A percentile compares a stretch with the other conserved stretches of the same genome.
phyloP scores from a whole-genome alignment of 768 basidiomycete species.

The Boletus eberwhitei region DNA sequence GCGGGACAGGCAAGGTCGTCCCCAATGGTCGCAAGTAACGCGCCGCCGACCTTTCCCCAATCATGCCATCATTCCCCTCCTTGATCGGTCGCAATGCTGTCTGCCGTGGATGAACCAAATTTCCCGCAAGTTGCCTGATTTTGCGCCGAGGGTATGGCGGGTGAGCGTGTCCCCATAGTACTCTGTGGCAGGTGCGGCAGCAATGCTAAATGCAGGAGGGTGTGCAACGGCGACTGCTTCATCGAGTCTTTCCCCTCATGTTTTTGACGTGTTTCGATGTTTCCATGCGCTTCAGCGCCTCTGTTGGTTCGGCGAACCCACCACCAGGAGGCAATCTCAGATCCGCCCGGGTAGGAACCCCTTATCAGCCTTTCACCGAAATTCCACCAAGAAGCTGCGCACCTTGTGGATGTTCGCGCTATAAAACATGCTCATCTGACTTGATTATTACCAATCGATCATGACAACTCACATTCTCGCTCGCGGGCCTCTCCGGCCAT shows the following conservation, averaged over 20 bases:
- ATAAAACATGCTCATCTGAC: conserved; percentile 22
- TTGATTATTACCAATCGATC: conserved; percentile 19
- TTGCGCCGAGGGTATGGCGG: conserved; percentile 10
- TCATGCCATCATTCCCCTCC: conserved; percentile 13
- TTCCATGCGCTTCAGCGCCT: conserved; percentile 15
- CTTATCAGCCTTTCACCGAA: conserved; percentile 32
- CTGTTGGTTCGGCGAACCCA: conserved; percentile 20
- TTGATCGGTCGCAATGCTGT: conserved; percentile 26
- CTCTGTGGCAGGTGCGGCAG: background rate
- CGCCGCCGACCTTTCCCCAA: conserved; percentile 29
- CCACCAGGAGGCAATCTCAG: conserved; percentile 27
- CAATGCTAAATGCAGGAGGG: conserved; percentile 15
- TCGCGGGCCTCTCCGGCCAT: conserved; percentile 10
- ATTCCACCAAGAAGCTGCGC: conserved; percentile 10
- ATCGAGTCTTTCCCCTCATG: conserved; percentile 23
- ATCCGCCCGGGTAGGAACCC: conserved; percentile 12
- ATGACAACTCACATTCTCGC: conserved; percentile 8
- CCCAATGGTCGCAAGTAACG: conserved; percentile 16
- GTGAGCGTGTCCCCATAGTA: conserved; percentile 1
- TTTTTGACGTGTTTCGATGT: conserved; percentile 24
- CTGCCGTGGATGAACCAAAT: conserved; percentile 8
- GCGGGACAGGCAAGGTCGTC: conserved; percentile 11
- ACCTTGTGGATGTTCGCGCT: conserved; percentile 4
- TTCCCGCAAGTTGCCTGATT: conserved; percentile 9
- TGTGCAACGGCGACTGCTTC: conserved; percentile 4